phyloP scores from a whole-genome alignment of 305 asterid genomes.

The Fraxinus angustifolia region DNA sequence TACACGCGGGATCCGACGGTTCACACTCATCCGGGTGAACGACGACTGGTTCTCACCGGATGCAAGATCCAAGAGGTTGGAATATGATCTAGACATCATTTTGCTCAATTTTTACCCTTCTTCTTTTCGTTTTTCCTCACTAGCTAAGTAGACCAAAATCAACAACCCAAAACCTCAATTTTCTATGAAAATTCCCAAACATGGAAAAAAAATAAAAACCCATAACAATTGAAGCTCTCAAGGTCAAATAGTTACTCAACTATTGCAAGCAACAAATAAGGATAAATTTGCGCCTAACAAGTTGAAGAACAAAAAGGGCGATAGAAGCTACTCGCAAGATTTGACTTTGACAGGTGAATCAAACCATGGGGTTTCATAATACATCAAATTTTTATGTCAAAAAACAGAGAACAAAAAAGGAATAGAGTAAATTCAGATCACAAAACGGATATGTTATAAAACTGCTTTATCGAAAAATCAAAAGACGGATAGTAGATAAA shows the following conservation, averaged over 20 bases:
- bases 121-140: constrained; percentile 4
- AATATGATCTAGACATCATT: constrained; percentile 89
- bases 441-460: constrained; percentile 14
- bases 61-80: constrained; percentile 80
- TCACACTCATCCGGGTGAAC: constrained; percentile 44
- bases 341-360: constrained; percentile 35
- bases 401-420: constrained; percentile 3
- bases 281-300: constrained; percentile 9
- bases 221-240: constrained; percentile 10
- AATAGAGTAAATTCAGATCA: constrained; percentile 43
- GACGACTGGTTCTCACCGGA: constrained; percentile 85
- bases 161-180: constrained; percentile 24
- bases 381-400: constrained; percentile 24
- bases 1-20: constrained; percentile 68
- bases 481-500: constrained; percentile 2
- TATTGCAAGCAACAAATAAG: constrained; percentile 18
- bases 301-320: constrained; percentile 24
- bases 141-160: constrained; percentile 26
- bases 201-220: constrained; percentile 21
- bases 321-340: constrained; percentile 27
- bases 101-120: background rate
- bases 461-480: background rate
- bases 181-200: constrained; percentile 22
- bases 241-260: constrained; percentile 17
- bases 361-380: constrained; percentile 25